These are phyloP conservation scores for Triticum aestivum DNA, from an alignment of 176 grass and related monocot genomes.

Conservation along the genomic window IWGSC_CS_RefSeq_v2.1 NC_057810.1:72279295-72279794, in stretches of 20 bases:
- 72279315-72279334: not conserved
- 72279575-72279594: constrained; percentile 39
- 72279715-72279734: not conserved
- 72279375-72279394: constrained; percentile 26
- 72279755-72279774: not conserved
- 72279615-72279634: constrained; percentile 58
- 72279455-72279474: constrained; percentile 56
- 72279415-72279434: constrained; percentile 23
- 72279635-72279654: constrained; percentile 57
- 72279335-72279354: constrained; percentile 26
- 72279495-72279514: constrained; percentile 59
- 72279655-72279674: constrained; percentile 15
- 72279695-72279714: not conserved
- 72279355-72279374: constrained; percentile 52
- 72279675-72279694: constrained; percentile 31
- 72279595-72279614: constrained; percentile 32
- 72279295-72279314: too few species aligned
- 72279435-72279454: constrained; percentile 11
- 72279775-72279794: not conserved
- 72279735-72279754: too few species aligned
- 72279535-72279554: constrained; percentile 24
- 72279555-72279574: constrained; percentile 37
- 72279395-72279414: constrained; percentile 51
- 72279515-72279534: constrained; percentile 35
- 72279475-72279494: constrained; percentile 48